Evolutionary conservation across 2,329 filamentous ascomycete genomes (phyloP).

Genomic region (Chrysoporthe austroafricana): DNA sequence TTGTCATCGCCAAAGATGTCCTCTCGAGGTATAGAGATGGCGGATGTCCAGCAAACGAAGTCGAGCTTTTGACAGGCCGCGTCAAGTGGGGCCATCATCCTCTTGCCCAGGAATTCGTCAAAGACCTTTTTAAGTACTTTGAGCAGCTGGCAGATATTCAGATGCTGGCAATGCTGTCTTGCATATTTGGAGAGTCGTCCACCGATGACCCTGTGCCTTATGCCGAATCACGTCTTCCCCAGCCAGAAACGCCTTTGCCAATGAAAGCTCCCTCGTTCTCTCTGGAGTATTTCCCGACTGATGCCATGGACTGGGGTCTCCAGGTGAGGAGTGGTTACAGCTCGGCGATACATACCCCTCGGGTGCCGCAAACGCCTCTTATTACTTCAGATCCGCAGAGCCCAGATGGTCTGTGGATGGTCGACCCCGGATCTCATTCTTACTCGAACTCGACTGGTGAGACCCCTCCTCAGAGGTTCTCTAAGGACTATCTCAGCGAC

Average conservation of each 20-base stretch:
- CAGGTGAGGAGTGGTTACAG: slow-evolving; percentile 56
- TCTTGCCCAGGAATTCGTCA: slow-evolving; percentile 63
- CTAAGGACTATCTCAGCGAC: slow-evolving; percentile 49
- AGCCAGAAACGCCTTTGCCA: slow-evolving; percentile 64
- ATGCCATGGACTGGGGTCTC: slow-evolving; percentile 57
- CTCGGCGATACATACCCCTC: slow-evolving; percentile 61
- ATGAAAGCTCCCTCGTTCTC: slow-evolving; percentile 70
- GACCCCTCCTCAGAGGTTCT: slow-evolving; percentile 59
- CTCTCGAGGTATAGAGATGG: slow-evolving; percentile 47
- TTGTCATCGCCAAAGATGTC: slow-evolving; percentile 70
- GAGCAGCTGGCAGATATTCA: slow-evolving; percentile 66
- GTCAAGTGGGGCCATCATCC: slow-evolving; percentile 73
- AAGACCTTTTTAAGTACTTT: slow-evolving; percentile 66
- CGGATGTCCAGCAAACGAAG: slow-evolving; percentile 23
- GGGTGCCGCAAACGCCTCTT: slow-evolving; percentile 59
- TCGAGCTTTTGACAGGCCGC: slow-evolving; percentile 52
- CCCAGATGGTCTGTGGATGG: slow-evolving; percentile 57
- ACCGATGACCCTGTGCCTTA: slow-evolving; percentile 60
- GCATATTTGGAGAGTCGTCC: slow-evolving; percentile 67
- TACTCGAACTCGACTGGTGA: slow-evolving; percentile 67
- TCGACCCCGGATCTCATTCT: slow-evolving; percentile 59
- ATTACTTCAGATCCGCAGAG: slow-evolving; percentile 58
- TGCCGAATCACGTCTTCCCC: slow-evolving; percentile 58
- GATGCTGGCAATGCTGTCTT: slow-evolving; percentile 74
- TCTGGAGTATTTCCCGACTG: slow-evolving; percentile 67